Evolutionary conservation across 2,329 filamentous ascomycete species (phyloP), one percentile per base, ranked within the genome.

Genomic region (Fusarium chuoi): DNA sequence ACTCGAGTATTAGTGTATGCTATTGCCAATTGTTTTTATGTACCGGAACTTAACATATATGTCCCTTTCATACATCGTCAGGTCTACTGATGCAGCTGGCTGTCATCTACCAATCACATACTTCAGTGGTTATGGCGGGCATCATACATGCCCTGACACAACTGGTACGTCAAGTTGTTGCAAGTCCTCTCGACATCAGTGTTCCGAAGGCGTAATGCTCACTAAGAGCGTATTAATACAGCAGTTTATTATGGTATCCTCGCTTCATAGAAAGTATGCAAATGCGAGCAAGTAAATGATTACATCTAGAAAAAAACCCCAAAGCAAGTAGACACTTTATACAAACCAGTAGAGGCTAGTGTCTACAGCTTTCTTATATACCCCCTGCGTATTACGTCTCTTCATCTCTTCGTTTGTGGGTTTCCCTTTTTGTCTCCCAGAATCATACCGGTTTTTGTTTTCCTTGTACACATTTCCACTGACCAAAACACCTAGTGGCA

Each of bases 1-100:
- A 80, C 77, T 77, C 79, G 78, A 82, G 80, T 82, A 83, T 84
- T 84, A 83, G 81, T 83, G 78, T 85, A 83, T 79, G 80, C 80
- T 81, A 82, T 76, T 76, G 78, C 78, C 78, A 77, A 80, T 79
- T 75, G 76, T 73, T 28, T 78, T 78, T 57, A 68, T 65, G 38
- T 63, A 64, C 41, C 49, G 24, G 28, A 38, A 42, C 22, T 18
- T 26, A 9, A 14, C 24, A n/a, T 41, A 26, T 36, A n/a, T 30
- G 30, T 20, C 17, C 20, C n/a, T 44, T 6, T 28, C 28, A 41
- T 45, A 51, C 30, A 30, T 20, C 30, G 15, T 38, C 20, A n/a
- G 38, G 20, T 20, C n/a, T 22, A 24, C 20, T 28, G 28, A 62
- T 24, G 20, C 24, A 42, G 28, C 13, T 17, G 11, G 33, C 28